Conservation (phyloP, 495 filamentous ascomycete genomes). For the Hyaloscypha hepaticicola region DNA sequence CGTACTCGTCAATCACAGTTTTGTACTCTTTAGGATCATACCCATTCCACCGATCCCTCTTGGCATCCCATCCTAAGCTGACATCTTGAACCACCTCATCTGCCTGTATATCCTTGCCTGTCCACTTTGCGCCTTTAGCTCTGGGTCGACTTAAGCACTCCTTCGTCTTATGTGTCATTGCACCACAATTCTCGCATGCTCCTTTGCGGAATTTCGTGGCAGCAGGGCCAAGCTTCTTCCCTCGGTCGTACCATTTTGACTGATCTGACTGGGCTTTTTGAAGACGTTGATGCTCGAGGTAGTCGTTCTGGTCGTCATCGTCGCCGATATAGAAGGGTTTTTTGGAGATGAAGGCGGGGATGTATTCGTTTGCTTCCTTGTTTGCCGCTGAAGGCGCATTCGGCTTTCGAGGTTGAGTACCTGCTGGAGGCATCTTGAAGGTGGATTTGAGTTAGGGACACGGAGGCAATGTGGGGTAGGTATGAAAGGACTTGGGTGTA, state of each 20-base stretch:
- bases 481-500: not conserved
- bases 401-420: slow-evolving; percentile 36
- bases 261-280: slow-evolving; percentile 68
- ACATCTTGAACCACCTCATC: slow-evolving; percentile 88
- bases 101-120: slow-evolving; percentile 87
- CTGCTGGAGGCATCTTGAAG: slow-evolving; percentile 33
- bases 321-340: slow-evolving; percentile 95
- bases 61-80: slow-evolving; percentile 93
- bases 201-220: slow-evolving; percentile 97
- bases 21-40: slow-evolving; percentile 88
- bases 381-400: slow-evolving; percentile 50
- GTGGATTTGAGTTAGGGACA: not conserved
- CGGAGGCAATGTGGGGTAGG: not conserved
- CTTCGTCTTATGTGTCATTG: slow-evolving; percentile 92
- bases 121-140: slow-evolving; percentile 89
- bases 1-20: slow-evolving; percentile 81
- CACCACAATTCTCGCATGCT: slow-evolving; percentile 96
- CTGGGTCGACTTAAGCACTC: slow-evolving; percentile 89
- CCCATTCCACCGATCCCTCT: slow-evolving; percentile 95
- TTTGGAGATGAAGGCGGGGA: slow-evolving; percentile 95
- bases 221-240: slow-evolving; percentile 73
- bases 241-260: slow-evolving; percentile 88
- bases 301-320: slow-evolving; percentile 74
- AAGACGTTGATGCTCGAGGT: slow-evolving; percentile 95
- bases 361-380: slow-evolving; percentile 96